Percentiles rank a stretch among this genome's conserved stretches.
Evolutionary conservation across 495 filamentous ascomycete species (phyloP).

Genomic region (Penicillium waksmanii): DNA sequence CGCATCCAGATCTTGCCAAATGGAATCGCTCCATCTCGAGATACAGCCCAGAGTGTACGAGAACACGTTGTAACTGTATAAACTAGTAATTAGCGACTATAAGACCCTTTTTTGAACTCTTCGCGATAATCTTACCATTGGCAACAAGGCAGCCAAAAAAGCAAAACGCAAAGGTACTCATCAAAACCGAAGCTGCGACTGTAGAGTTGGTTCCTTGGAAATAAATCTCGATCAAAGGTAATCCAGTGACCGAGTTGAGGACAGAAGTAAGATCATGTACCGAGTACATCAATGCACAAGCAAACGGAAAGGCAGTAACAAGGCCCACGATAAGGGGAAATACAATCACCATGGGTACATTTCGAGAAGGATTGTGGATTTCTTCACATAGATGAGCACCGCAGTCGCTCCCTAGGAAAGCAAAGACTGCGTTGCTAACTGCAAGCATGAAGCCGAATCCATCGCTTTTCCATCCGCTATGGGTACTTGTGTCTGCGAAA

Average conservation of each 20-base stretch:
- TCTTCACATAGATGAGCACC: constrained; percentile 16
- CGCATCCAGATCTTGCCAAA: constrained; percentile 7
- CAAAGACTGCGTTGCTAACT: constrained; percentile 14
- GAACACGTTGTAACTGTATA: constrained; percentile 12
- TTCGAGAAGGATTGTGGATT: constrained; percentile 9
- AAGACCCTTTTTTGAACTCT: background rate
- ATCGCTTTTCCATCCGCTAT: constrained; percentile 13
- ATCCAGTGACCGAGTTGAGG: constrained; percentile 5
- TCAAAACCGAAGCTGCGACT: constrained; percentile 7
- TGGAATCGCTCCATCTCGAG: constrained; percentile 7
- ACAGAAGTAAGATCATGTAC: constrained; percentile 12
- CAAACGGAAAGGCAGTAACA: constrained; percentile 12
- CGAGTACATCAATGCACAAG: constrained; percentile 9
- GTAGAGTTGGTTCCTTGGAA: constrained; percentile 14
- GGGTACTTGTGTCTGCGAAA: constrained; percentile 10
- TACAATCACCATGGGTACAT: constrained; percentile 12
- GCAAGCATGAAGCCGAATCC: constrained; percentile 13
- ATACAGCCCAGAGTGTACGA: constrained; percentile 15
- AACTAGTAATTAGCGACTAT: background rate
- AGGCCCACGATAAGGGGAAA: constrained; percentile 11
- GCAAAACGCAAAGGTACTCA: constrained; percentile 17
- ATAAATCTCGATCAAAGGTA: constrained; percentile 20
- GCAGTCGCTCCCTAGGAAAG: constrained; percentile 16
- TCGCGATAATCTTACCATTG: constrained; percentile 8
- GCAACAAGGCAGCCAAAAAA: constrained; percentile 15